These are phyloP conservation scores for Arthrobotrys iridis DNA, from an alignment of 2,329 filamentous ascomycete species.

Conservation along the genomic window DNA sequence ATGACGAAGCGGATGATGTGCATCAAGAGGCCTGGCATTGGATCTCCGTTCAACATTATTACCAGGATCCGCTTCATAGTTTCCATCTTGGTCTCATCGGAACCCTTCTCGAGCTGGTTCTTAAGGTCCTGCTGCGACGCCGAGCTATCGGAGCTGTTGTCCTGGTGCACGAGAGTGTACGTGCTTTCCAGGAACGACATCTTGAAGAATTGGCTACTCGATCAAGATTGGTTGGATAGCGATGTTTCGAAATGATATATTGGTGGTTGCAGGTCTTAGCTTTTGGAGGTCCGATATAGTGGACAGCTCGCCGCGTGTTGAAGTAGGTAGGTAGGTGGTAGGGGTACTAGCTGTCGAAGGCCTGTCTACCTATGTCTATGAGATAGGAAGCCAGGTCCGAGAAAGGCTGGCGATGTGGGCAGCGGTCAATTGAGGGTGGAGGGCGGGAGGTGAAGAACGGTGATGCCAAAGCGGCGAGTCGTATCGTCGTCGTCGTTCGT, in stretches of 20 bases:
- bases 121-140: constrained; percentile 84
- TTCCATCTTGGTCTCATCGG: constrained; percentile 89
- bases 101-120: constrained; percentile 91
- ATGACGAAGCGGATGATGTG: constrained; percentile 99
- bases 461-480: constrained; percentile 17
- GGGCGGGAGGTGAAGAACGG: background rate
- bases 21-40: constrained; percentile 95
- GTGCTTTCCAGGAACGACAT: constrained; percentile 92
- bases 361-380: background rate
- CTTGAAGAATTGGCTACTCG: constrained; percentile 67
- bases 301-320: constrained; percentile 13
- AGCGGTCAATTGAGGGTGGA: constrained; percentile 2
- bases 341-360: background rate
- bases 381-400: background rate
- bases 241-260: constrained; percentile 13
- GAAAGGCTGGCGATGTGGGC: background rate
- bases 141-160: constrained; percentile 94
- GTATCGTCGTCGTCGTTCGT: constrained; percentile 22
- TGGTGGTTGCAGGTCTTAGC: constrained; percentile 1
- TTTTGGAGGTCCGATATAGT: constrained; percentile 1
- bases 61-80: constrained; percentile 97
- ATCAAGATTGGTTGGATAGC: constrained; percentile 11
- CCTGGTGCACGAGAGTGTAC: constrained; percentile 96
- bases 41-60: constrained; percentile 97
- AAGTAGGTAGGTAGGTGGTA: constrained; percentile 5